Percentiles rank a stretch among this genome's conserved stretches.
Evolutionary conservation across 1,284 basidiomycete species (phyloP).

Genomic region (Chondrostereum purpureum): DNA sequence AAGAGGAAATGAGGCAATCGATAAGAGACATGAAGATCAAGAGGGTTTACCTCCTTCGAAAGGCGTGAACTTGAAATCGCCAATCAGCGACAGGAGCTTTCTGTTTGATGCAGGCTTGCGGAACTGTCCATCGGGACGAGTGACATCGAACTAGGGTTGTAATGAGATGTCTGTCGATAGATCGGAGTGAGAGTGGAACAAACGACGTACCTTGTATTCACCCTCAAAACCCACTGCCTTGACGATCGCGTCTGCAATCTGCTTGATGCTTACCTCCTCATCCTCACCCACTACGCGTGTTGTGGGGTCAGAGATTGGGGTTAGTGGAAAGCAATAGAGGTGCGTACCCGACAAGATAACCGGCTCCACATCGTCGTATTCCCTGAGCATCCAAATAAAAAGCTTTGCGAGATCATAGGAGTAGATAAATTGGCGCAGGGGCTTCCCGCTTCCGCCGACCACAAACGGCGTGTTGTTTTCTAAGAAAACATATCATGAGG

Average conservation of each 20-base stretch:
- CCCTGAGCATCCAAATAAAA: conserved; percentile 86
- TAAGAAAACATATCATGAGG: too few species aligned
- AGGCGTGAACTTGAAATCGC: conserved; percentile 80
- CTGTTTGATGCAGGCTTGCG: conserved; percentile 91
- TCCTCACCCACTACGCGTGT: conserved; percentile 69
- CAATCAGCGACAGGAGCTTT: conserved; percentile 66
- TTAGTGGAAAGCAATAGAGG: background rate
- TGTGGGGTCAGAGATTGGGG: conserved; percentile 1
- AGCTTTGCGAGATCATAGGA: conserved; percentile 88
- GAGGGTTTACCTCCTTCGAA: conserved; percentile 60
- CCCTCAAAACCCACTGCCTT: conserved; percentile 71
- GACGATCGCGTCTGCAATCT: conserved; percentile 80
- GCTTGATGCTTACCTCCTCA: conserved; percentile 84
- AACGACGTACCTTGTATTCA: conserved; percentile 50
- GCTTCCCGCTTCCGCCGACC: conserved; percentile 81
- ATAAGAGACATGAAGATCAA: conserved; percentile 2
- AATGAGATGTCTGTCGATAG: background rate
- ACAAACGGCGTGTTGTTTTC: conserved; percentile 79
- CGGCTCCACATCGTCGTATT: conserved; percentile 85
- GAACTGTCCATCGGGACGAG: conserved; percentile 79
- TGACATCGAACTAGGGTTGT: conserved; percentile 53
- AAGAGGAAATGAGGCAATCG: background rate
- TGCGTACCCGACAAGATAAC: conserved; percentile 75
- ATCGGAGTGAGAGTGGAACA: background rate
- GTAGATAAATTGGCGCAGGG: conserved; percentile 89